These are phyloP conservation scores for Sextonia rubra DNA, from an alignment of 164 flowering plant species.

Conservation along the genomic window DNA sequence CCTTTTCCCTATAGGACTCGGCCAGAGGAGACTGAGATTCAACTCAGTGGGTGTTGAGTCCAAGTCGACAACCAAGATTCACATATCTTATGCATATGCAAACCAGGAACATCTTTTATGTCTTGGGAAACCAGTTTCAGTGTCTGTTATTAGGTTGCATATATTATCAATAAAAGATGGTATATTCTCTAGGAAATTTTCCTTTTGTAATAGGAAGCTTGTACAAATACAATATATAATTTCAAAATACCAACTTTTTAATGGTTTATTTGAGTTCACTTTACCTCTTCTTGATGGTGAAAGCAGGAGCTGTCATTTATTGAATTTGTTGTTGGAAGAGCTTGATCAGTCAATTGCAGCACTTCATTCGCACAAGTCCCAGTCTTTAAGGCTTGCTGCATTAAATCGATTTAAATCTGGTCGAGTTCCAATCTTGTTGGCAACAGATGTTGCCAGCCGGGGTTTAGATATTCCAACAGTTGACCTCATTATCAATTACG, in stretches of 20 bases:
- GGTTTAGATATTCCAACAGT: conserved; percentile 97
- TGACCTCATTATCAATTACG: conserved; percentile 90
- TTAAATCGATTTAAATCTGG: conserved; percentile 83
- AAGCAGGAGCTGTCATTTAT: conserved; percentile 70
- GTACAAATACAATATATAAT: too few relatives aligned
- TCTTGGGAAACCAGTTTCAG: background rate
- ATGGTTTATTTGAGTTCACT: background rate
- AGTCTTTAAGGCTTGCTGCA: conserved; percentile 76
- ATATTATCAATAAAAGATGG: background rate
- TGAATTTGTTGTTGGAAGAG: conserved; percentile 74
- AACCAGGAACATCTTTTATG: background rate
- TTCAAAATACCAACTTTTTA: background rate
- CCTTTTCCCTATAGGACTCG: too few relatives aligned
- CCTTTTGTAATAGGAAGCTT: background rate
- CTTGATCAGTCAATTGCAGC: conserved; percentile 62
- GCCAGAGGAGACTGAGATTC: too few relatives aligned
- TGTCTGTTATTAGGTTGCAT: background rate
- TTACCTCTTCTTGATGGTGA: conserved; percentile 4
- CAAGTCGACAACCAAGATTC: background rate
- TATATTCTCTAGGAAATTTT: background rate
- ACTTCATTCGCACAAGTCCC: conserved; percentile 76
- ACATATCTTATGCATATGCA: background rate
- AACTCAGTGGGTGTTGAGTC: too few relatives aligned
- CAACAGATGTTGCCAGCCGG: conserved; percentile 95
- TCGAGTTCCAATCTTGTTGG: conserved; percentile 64